Base-by-base conservation (phyloP, 83 land plant genomes). In the Picea abies region DNA sequence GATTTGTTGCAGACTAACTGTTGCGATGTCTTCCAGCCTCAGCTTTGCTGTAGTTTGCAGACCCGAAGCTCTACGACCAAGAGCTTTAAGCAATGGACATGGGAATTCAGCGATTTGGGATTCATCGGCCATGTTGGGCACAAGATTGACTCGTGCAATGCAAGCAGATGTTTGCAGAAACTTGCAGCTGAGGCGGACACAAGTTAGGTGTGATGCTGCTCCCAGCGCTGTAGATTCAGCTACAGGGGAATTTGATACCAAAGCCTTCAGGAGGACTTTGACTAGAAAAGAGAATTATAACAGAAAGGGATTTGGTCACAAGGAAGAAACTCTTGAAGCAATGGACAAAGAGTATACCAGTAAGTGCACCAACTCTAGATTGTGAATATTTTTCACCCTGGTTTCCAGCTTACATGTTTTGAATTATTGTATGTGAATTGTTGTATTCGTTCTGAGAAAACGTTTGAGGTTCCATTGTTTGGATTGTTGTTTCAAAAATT, bases 291-390 rank as follows among this genome's bases (percentile, higher is more conserved):
- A 83, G 32, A 82, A 83, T 66, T 86, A 86, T 77, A 88, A 88
- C 63, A 49, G 86, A 62, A 83, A 65, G 26, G 90, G 90, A 15
- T 88, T 86, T 60, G 88, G 88, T 47, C 81, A 81, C 70, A 88
- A 88, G 82, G 80, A 88, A 80, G 90, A 88, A 81, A 88, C 83
- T 80, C 82, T 88, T 61, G 73, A 83, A 63, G 79, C 22, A 22
- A 85, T 88, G 83, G 83, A 76, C 60, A 63, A 79, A 77, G 90
- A 88, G 75, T 88, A 76, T 25, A 88, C 90, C 60, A 88, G 89
- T 88, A 61, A 83, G 90, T 58, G 63, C 61, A 14, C 35, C 10
- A 9, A 32, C 14, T 52, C 37, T 8, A 80, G 11, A 11, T 2
- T 12, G 58, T 56, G 14, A 56, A 56, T 32, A 39, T 67, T 71